Conservation (phyloP, 306 rosid genomes). For the Astragalus glycyphyllos region DNA sequence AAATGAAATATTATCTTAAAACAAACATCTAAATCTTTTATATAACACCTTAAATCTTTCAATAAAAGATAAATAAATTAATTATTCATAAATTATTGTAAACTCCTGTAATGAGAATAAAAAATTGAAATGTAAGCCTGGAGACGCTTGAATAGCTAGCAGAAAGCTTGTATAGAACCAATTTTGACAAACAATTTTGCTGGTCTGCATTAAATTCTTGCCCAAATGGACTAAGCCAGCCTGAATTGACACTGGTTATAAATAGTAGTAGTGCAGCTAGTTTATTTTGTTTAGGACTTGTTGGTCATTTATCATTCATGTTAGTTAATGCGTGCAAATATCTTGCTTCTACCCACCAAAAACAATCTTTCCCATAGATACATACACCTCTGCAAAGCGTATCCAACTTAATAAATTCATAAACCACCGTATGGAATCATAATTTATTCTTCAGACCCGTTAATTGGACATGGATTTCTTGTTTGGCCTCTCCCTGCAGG, state of each 20-base stretch:
- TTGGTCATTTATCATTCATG: slow-evolving; percentile 4
- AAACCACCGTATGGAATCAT: neutral
- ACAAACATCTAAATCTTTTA: neutral
- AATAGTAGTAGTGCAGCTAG: neutral
- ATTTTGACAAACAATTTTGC: neutral
- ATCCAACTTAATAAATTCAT: slow-evolving; percentile 10
- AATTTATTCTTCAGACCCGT: neutral
- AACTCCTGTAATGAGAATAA: neutral
- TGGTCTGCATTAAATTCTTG: neutral
- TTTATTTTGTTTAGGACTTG: slow-evolving; percentile 26
- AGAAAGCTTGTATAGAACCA: neutral
- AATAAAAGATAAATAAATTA: neutral
- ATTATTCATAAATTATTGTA: neutral
- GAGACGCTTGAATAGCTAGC: neutral
- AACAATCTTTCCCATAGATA: neutral
- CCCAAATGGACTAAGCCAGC: neutral
- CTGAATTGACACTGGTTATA: slow-evolving; percentile 4
- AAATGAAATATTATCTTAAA: slow-evolving; percentile 10
- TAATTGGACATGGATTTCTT: slow-evolving; percentile 14
- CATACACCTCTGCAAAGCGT: neutral
- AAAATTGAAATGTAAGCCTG: neutral
- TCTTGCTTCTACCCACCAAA: neutral
- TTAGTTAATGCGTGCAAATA: neutral
- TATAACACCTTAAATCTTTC: no score
- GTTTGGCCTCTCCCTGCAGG: neutral